Percentiles rank a stretch among this genome's conserved stretches.
Conservation (phyloP, 305 asterid genomes). For the Fraxinus floribunda region DNA sequence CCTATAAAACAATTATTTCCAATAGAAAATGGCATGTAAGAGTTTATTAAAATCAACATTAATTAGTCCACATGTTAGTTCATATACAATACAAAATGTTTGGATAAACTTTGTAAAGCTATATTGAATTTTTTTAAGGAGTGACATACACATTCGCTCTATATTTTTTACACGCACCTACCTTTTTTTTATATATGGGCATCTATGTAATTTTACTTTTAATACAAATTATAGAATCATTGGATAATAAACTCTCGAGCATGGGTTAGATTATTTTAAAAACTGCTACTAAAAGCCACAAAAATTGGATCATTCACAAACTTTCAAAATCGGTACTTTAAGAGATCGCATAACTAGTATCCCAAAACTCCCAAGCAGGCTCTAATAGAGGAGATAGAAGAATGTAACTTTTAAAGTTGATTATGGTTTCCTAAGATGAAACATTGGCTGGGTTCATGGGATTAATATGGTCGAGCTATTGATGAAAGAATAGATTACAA, state of each 20-base stretch:
- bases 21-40: not conserved
- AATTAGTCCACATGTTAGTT: not conserved
- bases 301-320: too few species aligned
- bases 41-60: not conserved
- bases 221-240: too few species aligned
- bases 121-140: not conserved
- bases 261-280: not conserved
- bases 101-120: not conserved
- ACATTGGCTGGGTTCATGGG: not conserved
- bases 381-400: not conserved
- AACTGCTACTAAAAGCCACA: not conserved
- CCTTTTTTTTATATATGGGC: not conserved
- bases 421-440: not conserved
- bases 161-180: not conserved
- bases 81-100: not conserved
- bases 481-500: not conserved
- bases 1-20: not conserved
- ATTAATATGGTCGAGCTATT: not conserved
- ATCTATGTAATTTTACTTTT: too few species aligned
- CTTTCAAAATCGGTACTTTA: not conserved
- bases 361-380: not conserved
- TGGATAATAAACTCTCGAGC: not conserved
- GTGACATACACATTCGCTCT: not conserved
- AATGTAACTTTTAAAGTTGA: not conserved
- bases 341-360: not conserved